Percentiles rank a stretch among this genome's conserved stretches.
Conservation (phyloP, 1,284 basidiomycete species). For the Sporisorium scitamineum region DNA sequence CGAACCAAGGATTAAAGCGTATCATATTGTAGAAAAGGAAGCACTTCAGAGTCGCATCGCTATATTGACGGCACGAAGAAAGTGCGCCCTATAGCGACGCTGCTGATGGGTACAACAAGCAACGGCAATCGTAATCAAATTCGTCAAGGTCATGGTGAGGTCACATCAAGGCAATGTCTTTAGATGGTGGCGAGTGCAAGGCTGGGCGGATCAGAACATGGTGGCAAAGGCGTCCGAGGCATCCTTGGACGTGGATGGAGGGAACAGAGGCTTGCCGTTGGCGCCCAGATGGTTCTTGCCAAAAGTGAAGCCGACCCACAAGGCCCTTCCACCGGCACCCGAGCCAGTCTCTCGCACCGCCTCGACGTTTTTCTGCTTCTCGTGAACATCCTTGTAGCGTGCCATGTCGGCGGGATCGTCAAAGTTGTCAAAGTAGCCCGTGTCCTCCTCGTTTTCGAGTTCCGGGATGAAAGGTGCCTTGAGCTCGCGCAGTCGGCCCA, state of each 20-base stretch:
- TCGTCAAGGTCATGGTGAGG: conserved; percentile 3
- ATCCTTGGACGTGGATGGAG: conserved; percentile 34
- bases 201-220: conserved; percentile 59
- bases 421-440: conserved; percentile 99
- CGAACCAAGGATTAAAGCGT: neutral
- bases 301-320: conserved; percentile 98
- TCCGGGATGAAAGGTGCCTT: conserved; percentile 96
- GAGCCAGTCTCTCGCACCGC: conserved; percentile 76
- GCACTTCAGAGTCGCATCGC: conserved; percentile 14
- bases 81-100: conserved; percentile 3
- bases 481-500: conserved; percentile 81
- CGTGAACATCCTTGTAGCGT: conserved; percentile 89
- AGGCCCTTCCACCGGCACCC: conserved; percentile 77
- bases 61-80: neutral
- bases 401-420: conserved; percentile 92
- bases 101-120: conserved; percentile 33
- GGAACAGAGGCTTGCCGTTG: conserved; percentile 38
- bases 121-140: conserved; percentile 8
- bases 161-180: neutral
- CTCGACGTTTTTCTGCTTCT: conserved; percentile 96
- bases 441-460: conserved; percentile 90
- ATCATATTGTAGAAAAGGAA: neutral
- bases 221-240: conserved; percentile 58
- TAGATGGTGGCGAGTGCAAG: neutral
- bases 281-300: conserved; percentile 64